Base-by-base conservation (phyloP, 2,329 filamentous ascomycete species). In the Huntiella decipiens region DNA sequence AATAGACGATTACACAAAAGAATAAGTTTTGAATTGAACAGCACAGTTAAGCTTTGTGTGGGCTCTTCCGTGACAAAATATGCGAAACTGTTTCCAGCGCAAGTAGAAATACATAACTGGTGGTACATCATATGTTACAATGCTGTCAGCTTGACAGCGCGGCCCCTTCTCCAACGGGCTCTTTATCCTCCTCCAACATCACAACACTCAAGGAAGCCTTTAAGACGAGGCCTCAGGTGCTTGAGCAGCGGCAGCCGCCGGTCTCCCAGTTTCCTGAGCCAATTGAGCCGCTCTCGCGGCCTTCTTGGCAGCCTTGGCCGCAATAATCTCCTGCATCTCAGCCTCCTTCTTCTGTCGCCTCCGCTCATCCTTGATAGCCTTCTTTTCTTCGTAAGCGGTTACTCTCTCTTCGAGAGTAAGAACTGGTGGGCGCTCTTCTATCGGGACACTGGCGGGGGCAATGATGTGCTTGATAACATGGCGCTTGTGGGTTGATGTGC, bases 401-500 rank as follows among this genome's bases (percentile, higher is more conserved):
- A 74, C 66, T 38, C 73, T 65, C 59, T 86, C 74, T 44, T 76
- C 73, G 39, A 74, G 59, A 0, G 68, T 75, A 19, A 79, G 78
- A 8, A 91, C 67, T 0, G 74, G 67, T 4, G 79, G 76, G 5
- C 83, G 67, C 46, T 73, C 67, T 22, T 75, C 67, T 45, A 82
- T 72, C 2, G 76, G 69, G 1, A 65, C 64, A 13, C 80, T 79
- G 43, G 64, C 66, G 2, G 80, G 82, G 3, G 82, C 77, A 51
- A 88, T 71, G 53, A 91, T 86, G 51, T 71, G 66, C 52, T 78
- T 76, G 22, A 91, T 77, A 33, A 87, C 76, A 55, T 88, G 81
- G 19, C 74, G 73, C 54, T 87, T 83, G 51, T 67, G 64, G 51
- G 74, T 74, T 36, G 73, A 76, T 5, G 72, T 73, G 44, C 74